Evolutionary conservation across 768 basidiomycete species (phyloP).

Genomic region (Suillus subaureus): DNA sequence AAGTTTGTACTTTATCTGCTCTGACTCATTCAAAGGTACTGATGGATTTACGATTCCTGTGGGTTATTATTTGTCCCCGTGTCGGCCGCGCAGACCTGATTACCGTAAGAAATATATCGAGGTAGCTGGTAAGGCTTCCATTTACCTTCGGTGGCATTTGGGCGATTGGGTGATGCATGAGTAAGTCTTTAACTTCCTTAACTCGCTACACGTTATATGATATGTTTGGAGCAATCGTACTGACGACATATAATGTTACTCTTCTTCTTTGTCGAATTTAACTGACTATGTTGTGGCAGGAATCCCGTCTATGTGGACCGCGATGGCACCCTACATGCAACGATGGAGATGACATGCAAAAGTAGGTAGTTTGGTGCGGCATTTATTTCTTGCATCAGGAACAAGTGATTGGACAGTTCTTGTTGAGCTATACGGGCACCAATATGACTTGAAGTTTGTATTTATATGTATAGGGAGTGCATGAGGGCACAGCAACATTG

Average conservation of each 20-base stretch:
- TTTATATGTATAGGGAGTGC: too few species aligned
- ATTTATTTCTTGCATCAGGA: not conserved
- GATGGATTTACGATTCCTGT: not conserved
- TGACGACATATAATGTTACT: too few species aligned
- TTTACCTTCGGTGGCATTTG: fast-evolving
- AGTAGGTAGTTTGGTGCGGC: too few species aligned
- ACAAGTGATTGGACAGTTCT: not conserved
- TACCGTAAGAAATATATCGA: not conserved
- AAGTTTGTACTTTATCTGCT: not conserved
- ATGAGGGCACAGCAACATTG: too few species aligned
- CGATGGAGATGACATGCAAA: not conserved
- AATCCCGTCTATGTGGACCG: not conserved
- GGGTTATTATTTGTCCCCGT: not conserved
- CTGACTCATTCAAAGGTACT: not conserved
- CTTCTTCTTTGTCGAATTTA: not conserved
- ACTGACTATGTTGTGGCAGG: not conserved
- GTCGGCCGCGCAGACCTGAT: not conserved
- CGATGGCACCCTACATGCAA: not conserved
- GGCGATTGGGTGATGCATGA: not conserved
- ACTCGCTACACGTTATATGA: not conserved
- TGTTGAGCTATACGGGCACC: not conserved
- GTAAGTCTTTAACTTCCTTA: not conserved
- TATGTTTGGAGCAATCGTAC: not conserved
- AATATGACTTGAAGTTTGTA: too few species aligned
- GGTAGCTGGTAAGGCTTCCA: not conserved